Conservation (phyloP, 176 grass and related monocot species). For the Lolium rigidum region DNA sequence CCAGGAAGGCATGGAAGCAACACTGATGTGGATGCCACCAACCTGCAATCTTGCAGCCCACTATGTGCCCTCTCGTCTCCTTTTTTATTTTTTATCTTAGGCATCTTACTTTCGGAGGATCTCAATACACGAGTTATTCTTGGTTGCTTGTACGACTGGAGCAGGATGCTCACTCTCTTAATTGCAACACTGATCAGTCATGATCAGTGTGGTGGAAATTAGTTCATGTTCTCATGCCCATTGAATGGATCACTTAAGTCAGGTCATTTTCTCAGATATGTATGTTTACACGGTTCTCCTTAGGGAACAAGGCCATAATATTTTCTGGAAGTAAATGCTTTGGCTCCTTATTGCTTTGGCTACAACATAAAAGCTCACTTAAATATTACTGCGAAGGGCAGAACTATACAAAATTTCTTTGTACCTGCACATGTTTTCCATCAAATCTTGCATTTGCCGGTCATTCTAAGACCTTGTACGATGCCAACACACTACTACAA, state of each 20-base stretch:
- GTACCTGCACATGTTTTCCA: not conserved
- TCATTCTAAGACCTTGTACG: not conserved
- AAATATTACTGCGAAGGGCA: not conserved
- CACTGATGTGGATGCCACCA: constrained; percentile 52
- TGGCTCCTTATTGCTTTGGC: too few species aligned
- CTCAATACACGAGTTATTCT: constrained; percentile 17
- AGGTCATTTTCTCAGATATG: constrained; percentile 40
- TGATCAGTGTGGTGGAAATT: not conserved
- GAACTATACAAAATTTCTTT: not conserved
- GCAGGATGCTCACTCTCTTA: constrained; percentile 26
- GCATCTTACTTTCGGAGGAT: constrained; percentile 37
- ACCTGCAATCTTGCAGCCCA: constrained; percentile 43
- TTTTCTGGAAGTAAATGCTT: constrained; percentile 13
- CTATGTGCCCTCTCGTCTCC: constrained; percentile 34
- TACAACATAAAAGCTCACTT: not conserved
- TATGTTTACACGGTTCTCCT: not conserved
- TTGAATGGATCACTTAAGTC: constrained; percentile 19
- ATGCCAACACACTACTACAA: not conserved
- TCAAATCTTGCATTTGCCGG: not conserved
- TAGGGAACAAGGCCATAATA: not conserved
- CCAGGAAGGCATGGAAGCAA: constrained; percentile 26
- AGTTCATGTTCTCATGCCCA: constrained; percentile 19
- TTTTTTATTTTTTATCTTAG: constrained; percentile 33
- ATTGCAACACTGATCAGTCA: constrained; percentile 39
- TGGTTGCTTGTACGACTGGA: constrained; percentile 13